Conservation (phyloP, 768 basidiomycete genomes). For the Royoungia palumana region DNA sequence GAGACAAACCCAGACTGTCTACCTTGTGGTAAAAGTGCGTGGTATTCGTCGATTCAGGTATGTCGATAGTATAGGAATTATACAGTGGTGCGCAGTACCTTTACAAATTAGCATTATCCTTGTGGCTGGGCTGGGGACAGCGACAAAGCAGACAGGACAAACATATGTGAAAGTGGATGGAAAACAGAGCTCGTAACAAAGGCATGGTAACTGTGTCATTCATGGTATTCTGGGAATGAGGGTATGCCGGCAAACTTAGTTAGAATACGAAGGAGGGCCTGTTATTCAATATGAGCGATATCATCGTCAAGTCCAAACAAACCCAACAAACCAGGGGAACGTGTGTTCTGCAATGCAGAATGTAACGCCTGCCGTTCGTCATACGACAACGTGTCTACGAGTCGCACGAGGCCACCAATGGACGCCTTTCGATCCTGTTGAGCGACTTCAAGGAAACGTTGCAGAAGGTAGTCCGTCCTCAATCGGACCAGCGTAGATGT, state of each 20-base stretch:
- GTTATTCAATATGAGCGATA: slow-evolving; percentile 6
- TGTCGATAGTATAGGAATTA: slow-evolving; percentile 12
- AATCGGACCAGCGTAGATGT: slow-evolving; percentile 59
- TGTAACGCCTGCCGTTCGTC: slow-evolving; percentile 69
- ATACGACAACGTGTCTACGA: slow-evolving; percentile 68
- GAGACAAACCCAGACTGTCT: no score
- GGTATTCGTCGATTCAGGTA: slow-evolving; percentile 5
- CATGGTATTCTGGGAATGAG: slow-evolving; percentile 4
- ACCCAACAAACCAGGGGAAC: slow-evolving; percentile 53
- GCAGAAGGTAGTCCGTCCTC: slow-evolving; percentile 64
- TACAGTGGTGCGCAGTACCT: slow-evolving; percentile 18
- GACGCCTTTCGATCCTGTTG: slow-evolving; percentile 77
- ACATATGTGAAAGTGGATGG: not conserved
- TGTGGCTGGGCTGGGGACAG: not conserved
- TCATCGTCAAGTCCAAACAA: not conserved
- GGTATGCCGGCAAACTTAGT: slow-evolving; percentile 13
- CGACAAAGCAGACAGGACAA: slow-evolving; percentile 5
- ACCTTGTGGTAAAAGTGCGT: no score
- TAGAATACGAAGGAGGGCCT: slow-evolving; percentile 43
- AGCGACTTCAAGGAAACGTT: slow-evolving; percentile 61
- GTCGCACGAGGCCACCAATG: slow-evolving; percentile 65
- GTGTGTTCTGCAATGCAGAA: slow-evolving; percentile 55
- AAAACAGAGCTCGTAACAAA: not conserved
- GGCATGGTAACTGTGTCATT: slow-evolving; percentile 6
- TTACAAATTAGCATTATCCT: slow-evolving; percentile 13